Conservation (phyloP, 2,329 filamentous ascomycete species). For the Neopestalotiopsis sp. region DNA sequence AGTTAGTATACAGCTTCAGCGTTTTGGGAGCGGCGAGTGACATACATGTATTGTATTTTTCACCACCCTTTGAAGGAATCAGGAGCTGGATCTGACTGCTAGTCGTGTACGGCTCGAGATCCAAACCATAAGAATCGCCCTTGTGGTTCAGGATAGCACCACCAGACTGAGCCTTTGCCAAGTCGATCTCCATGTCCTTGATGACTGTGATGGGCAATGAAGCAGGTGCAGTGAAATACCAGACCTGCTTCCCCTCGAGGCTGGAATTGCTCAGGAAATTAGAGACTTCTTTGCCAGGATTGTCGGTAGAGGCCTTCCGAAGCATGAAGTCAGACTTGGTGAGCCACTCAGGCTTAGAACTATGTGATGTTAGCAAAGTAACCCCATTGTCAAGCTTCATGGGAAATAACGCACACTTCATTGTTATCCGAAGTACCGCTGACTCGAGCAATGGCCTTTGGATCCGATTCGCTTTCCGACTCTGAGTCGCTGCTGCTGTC, state of each 20-base stretch:
- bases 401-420: constrained; percentile 29
- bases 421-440: constrained; percentile 25
- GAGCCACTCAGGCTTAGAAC: constrained; percentile 44
- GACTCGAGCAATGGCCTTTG: constrained; percentile 25
- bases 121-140: constrained; percentile 67
- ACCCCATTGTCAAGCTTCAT: background rate
- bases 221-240: constrained; percentile 79
- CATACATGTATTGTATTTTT: constrained; percentile 61
- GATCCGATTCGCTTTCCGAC: constrained; percentile 20
- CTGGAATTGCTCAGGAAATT: constrained; percentile 64
- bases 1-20: constrained; percentile 29
- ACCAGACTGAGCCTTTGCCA: constrained; percentile 58
- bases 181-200: constrained; percentile 66
- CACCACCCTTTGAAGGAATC: constrained; percentile 61
- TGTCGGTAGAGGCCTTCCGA: constrained; percentile 51
- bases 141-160: constrained; percentile 66
- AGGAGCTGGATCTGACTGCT: constrained; percentile 63
- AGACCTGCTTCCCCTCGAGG: constrained; percentile 74
- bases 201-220: constrained; percentile 72
- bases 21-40: constrained; percentile 24
- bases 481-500: constrained; percentile 19
- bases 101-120: constrained; percentile 57
- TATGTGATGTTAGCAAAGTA: constrained; percentile 23
- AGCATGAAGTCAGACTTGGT: constrained; percentile 60
- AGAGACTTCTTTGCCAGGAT: constrained; percentile 52